A percentile compares a stretch with the other conserved stretches of the same genome.
Evolutionary conservation across 2,329 filamentous ascomycete genomes (phyloP).

Genomic region (Aspergillus ochraceus): DNA sequence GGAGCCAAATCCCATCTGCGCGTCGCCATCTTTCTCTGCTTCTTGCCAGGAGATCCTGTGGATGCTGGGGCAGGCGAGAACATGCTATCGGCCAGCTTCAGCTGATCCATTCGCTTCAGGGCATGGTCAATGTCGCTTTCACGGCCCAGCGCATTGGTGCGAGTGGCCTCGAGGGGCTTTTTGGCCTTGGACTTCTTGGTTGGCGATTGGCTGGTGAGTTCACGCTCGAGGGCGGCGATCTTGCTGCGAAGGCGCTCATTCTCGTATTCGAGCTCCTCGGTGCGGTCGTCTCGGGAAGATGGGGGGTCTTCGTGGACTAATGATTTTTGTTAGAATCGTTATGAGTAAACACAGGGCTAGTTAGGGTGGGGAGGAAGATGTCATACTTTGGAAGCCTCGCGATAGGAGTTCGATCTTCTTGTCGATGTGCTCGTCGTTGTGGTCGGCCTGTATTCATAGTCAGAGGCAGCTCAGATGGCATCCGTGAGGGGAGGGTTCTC

Average conservation of each 20-base stretch:
- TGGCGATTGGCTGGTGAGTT: slow-evolving; percentile 64
- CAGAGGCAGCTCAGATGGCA: slow-evolving; percentile 7
- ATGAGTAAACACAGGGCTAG: neutral
- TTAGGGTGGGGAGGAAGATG: neutral
- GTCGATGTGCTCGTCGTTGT: slow-evolving; percentile 81
- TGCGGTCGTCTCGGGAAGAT: slow-evolving; percentile 55
- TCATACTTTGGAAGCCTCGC: slow-evolving; percentile 51
- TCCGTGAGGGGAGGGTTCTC: slow-evolving; percentile 3
- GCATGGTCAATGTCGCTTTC: slow-evolving; percentile 44
- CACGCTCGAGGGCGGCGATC: slow-evolving; percentile 64
- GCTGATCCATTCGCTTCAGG: slow-evolving; percentile 38
- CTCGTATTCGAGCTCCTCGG: slow-evolving; percentile 68
- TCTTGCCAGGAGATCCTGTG: slow-evolving; percentile 36
- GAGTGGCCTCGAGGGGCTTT: slow-evolving; percentile 26
- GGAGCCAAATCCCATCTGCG: slow-evolving; percentile 50
- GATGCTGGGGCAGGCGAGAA: slow-evolving; percentile 27
- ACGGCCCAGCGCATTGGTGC: slow-evolving; percentile 32
- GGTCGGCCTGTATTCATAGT: slow-evolving; percentile 53
- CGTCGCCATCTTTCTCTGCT: slow-evolving; percentile 46
- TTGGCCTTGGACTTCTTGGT: slow-evolving; percentile 52
- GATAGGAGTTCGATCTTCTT: slow-evolving; percentile 77
- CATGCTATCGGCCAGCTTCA: slow-evolving; percentile 39
- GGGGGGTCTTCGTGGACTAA: slow-evolving; percentile 50
- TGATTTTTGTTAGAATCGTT: slow-evolving; percentile 17
- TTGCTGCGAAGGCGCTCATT: slow-evolving; percentile 69